phyloP scores from a whole-genome alignment of 2,329 filamentous ascomycete species.

The Botrytis fabae region DNA sequence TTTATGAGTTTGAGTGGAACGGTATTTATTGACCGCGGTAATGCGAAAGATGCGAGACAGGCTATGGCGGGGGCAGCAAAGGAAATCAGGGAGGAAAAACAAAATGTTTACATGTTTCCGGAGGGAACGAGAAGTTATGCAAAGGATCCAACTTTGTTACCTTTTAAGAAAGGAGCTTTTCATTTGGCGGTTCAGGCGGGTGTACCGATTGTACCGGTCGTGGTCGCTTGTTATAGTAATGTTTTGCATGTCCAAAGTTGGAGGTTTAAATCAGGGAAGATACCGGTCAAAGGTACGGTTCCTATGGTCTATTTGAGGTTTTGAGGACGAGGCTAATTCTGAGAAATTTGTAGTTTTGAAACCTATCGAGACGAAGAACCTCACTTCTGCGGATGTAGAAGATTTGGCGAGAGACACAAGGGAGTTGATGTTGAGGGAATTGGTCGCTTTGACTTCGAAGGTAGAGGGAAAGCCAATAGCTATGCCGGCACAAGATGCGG shows the following conservation, averaged over 20 bases:
- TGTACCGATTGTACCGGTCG: conserved; percentile 86
- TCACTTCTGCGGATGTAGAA: conserved; percentile 77
- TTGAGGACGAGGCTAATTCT: conserved; percentile 24
- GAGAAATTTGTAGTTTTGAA: conserved; percentile 60
- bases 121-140: conserved; percentile 93
- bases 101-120: conserved; percentile 84
- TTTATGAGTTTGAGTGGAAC: conserved; percentile 87
- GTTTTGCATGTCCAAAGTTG: conserved; percentile 64
- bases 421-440: conserved; percentile 73
- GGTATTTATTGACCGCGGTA: conserved; percentile 93
- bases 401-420: conserved; percentile 66
- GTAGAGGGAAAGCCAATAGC: conserved; percentile 46
- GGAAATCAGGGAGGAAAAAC: conserved; percentile 70
- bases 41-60: conserved; percentile 76
- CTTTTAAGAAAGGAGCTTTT: conserved; percentile 99
- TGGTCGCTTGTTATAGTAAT: conserved; percentile 77
- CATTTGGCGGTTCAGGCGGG: conserved; percentile 92
- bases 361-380: conserved; percentile 73
- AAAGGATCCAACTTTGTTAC: conserved; percentile 75
- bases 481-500: conserved; percentile 32
- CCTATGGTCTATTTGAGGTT: neutral
- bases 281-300: conserved; percentile 71
- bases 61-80: conserved; percentile 82
- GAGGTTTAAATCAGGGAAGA: conserved; percentile 65
- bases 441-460: conserved; percentile 55